Evolutionary conservation across 2,329 filamentous ascomycete species (phyloP).

Genomic region (Pseudogymnoascus sp.): DNA sequence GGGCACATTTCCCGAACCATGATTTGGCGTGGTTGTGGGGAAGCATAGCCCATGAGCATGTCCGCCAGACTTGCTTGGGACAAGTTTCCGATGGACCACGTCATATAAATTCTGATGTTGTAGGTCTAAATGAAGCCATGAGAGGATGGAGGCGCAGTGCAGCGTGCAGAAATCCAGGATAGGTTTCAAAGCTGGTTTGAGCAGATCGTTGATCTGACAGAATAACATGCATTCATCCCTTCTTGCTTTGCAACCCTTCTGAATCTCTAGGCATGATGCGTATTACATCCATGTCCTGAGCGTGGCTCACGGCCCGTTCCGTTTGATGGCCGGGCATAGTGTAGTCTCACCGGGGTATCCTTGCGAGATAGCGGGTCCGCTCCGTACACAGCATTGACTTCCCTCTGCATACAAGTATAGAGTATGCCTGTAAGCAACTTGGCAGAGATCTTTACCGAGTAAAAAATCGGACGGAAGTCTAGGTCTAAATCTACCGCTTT

Average conservation of each 20-base stretch:
- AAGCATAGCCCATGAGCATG: not conserved
- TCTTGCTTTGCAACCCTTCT: not conserved
- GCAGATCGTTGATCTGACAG: not conserved
- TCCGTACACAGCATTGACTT: not conserved
- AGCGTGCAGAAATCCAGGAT: not conserved
- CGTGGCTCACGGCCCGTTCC: not conserved
- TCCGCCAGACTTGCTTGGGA: not conserved
- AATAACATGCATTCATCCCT: not conserved
- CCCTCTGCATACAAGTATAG: not conserved
- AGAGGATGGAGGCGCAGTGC: not conserved
- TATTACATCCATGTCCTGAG: not conserved
- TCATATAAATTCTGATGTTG: conserved; percentile 1
- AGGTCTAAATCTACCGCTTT: not conserved
- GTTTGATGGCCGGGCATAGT: not conserved
- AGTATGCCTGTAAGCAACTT: conserved; percentile 4
- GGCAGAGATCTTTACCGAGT: not conserved
- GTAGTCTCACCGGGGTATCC: not conserved
- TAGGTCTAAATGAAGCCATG: not conserved
- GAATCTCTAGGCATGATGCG: not conserved
- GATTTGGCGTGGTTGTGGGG: conserved; percentile 1
- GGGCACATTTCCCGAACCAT: not conserved
- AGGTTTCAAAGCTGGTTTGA: not conserved
- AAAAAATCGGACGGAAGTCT: not conserved
- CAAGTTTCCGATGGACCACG: not conserved
- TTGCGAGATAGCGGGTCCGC: not conserved